These are phyloP conservation scores for Xylariales sp. DNA, from an alignment of 2,329 filamentous ascomycete species.

Conservation along the genomic window DNA sequence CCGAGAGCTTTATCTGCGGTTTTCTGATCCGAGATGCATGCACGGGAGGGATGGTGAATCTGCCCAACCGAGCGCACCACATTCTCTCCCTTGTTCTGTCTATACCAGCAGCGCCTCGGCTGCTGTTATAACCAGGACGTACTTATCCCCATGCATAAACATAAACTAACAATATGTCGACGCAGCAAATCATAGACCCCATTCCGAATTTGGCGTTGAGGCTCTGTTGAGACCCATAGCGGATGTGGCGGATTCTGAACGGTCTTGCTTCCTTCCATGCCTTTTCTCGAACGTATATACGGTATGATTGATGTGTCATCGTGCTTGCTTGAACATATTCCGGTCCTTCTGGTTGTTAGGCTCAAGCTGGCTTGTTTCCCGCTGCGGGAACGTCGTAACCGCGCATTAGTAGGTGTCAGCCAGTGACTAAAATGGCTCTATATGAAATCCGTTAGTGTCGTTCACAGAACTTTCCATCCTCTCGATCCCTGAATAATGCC, in stretches of 20 bases:
- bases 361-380: constrained; percentile 30
- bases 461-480: constrained; percentile 29
- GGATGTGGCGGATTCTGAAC: constrained; percentile 24
- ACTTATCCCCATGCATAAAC: constrained; percentile 11
- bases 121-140: constrained; percentile 13
- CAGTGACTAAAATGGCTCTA: constrained; percentile 30
- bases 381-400: constrained; percentile 41
- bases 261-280: constrained; percentile 7
- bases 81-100: neutral
- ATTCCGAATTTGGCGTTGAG: constrained; percentile 41
- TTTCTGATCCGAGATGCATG: constrained; percentile 32
- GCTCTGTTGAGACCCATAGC: constrained; percentile 41
- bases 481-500: constrained; percentile 43
- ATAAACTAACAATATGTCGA: constrained; percentile 2
- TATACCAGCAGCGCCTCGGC: neutral
- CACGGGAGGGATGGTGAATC: constrained; percentile 25
- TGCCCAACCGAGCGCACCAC: constrained; percentile 1
- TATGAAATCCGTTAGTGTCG: constrained; percentile 34
- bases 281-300: constrained; percentile 24
- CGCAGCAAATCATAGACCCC: constrained; percentile 3
- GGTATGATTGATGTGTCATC: constrained; percentile 21
- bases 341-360: neutral
- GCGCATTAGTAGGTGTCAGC: constrained; percentile 43
- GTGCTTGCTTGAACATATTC: constrained; percentile 18
- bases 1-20: constrained; percentile 33